A percentile compares a stretch with the other conserved stretches of the same genome.
Evolutionary conservation across 2,329 filamentous ascomycete genomes (phyloP).

Genomic region (Clonostachys solani): DNA sequence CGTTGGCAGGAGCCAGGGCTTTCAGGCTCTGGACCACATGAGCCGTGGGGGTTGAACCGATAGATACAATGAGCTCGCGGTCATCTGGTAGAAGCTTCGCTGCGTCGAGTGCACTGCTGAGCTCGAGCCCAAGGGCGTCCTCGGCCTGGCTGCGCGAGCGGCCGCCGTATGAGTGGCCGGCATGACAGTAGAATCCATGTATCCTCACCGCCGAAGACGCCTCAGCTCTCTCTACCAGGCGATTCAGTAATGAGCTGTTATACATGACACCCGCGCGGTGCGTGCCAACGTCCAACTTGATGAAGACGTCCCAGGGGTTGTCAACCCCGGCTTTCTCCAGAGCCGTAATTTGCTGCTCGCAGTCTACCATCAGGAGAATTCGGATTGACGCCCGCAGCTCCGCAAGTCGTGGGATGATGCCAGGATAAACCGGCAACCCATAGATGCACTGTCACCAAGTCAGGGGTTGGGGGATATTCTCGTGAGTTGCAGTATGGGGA

Average conservation of each 20-base stretch:
- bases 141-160: slow-evolving; percentile 22
- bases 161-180: slow-evolving; percentile 27
- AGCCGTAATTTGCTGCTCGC: slow-evolving; percentile 21
- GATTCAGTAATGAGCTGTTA: slow-evolving; percentile 14
- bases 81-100: slow-evolving; percentile 18
- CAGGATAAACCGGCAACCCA: slow-evolving; percentile 30
- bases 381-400: slow-evolving; percentile 18
- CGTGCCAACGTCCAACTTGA: slow-evolving; percentile 30
- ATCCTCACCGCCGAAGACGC: slow-evolving; percentile 18
- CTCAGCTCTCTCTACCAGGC: slow-evolving; percentile 17
- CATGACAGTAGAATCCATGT: slow-evolving; percentile 31
- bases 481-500: too few species aligned
- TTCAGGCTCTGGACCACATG: slow-evolving; percentile 25
- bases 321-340: slow-evolving; percentile 14
- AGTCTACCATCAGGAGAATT: slow-evolving; percentile 30
- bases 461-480: too few species aligned
- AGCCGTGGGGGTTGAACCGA: slow-evolving; percentile 28
- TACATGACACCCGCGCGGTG: slow-evolving; percentile 23
- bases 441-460: slow-evolving; percentile 22
- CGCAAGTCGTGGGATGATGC: slow-evolving; percentile 20
- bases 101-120: slow-evolving; percentile 19
- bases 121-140: slow-evolving; percentile 18
- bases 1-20: slow-evolving; percentile 16
- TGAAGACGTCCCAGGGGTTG: slow-evolving; percentile 24
- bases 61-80: slow-evolving; percentile 18